Conservation (phyloP, 2,329 filamentous ascomycete species). For the Salinomyces thailandicus region DNA sequence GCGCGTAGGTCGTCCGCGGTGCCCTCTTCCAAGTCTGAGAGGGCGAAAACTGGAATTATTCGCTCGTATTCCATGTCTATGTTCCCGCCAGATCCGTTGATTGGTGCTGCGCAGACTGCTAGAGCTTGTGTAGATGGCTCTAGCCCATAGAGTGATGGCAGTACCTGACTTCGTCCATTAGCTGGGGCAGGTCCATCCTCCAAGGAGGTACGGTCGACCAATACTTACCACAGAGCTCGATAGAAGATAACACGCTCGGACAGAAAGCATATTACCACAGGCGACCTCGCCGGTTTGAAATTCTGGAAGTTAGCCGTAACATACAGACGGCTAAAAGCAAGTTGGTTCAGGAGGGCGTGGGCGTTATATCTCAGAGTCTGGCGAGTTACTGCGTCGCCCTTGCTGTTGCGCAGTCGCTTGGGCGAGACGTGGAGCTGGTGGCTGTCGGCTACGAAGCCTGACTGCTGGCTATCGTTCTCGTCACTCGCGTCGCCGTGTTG, state of each 20-base stretch:
- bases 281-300: constrained; percentile 9
- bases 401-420: constrained; percentile 8
- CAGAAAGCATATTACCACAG: constrained; percentile 8
- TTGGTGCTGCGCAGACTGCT: constrained; percentile 4
- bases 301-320: constrained; percentile 11
- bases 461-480: neutral
- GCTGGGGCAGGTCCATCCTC: too few relatives aligned
- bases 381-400: constrained; percentile 4
- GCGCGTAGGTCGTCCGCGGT: neutral
- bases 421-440: neutral
- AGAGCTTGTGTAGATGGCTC: constrained; percentile 9
- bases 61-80: neutral
- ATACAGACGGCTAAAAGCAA: constrained; percentile 10
- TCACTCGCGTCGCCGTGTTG: constrained; percentile 1
- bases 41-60: constrained; percentile 1
- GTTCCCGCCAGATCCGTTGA: too few relatives aligned
- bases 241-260: constrained; percentile 6
- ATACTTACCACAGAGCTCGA: constrained; percentile 8
- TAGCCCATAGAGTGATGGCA: constrained; percentile 6
- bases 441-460: neutral
- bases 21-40: constrained; percentile 2
- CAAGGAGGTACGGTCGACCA: too few relatives aligned
- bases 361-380: constrained; percentile 5
- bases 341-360: constrained; percentile 8
- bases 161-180: constrained; percentile 5